Base-by-base conservation (phyloP, 257 asterid species). In the Verbena officinalis region DNA sequence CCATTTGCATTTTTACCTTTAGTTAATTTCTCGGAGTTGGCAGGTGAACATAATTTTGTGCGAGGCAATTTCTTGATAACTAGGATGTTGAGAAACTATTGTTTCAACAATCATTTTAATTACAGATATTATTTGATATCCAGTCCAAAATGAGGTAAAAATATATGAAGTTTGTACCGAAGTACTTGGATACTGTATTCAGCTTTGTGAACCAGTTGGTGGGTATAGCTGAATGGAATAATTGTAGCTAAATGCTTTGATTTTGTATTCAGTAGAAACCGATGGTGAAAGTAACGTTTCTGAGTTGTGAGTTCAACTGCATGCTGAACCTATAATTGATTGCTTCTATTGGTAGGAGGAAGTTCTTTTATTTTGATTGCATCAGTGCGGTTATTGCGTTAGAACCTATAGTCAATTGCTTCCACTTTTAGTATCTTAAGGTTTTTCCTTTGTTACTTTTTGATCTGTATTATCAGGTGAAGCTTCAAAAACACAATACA, bases 401-500 rank as follows among this genome's bases (percentile, higher is more conserved):
- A n/a, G 33, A 27, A 27, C 33, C 33, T 55, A 30, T 1, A 56
- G 55, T 30, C 43, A 49, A 50, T 52, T 38, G 45, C 39, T 19
- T 40, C 46, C 19, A 19, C 43, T 21, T 56, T 50, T 55, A 30
- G 67, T 56, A 67, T 45, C 61, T 52, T 24, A 42, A 38, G 17
- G 15, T 11, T 23, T 48, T 44, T 16, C 20, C 36, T 68, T 62
- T 34, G 34, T 36, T 58, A 2, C 46, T 7, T 73, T 48, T 60
- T 65, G 44, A 43, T 73, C 67, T 59, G 55, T 59, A 36, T 68
- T 46, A 42, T 63, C 87, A 93, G 97, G 99, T 93, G 66, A 89
- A 81, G 77, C 88, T 93, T 62, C 97, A 93, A 76, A 93, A 81
- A 65, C 89, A 90, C 81, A 90, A 93, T 60, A 82, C 96, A 30